phyloP scores from a whole-genome alignment of 2,329 filamentous ascomycete species.

The Colletotrichum gloeosporioides region DNA sequence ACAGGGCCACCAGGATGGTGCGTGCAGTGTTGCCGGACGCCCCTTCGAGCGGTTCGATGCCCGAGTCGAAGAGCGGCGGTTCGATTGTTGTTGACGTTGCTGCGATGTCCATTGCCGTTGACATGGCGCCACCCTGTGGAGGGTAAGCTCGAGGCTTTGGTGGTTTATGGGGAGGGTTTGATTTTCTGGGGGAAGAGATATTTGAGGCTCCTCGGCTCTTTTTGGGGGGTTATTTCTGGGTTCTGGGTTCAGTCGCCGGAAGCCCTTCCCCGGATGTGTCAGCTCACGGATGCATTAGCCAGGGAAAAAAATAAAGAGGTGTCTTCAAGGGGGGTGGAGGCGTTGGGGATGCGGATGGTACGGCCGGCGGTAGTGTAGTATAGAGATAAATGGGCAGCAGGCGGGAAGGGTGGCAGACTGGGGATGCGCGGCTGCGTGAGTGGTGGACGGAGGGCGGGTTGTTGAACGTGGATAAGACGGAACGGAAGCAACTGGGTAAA shows the following conservation, averaged over 20 bases:
- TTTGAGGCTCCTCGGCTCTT: slow-evolving; percentile 10
- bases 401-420: background rate
- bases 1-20: slow-evolving; percentile 22
- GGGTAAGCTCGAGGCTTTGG: background rate
- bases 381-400: background rate
- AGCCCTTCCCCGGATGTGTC: slow-evolving; percentile 22
- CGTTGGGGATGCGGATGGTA: slow-evolving; percentile 2
- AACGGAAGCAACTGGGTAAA: background rate
- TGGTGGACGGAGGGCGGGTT: background rate
- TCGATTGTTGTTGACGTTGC: background rate
- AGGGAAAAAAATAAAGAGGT: background rate
- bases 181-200: background rate
- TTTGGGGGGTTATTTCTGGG: slow-evolving; percentile 12
- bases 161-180: background rate
- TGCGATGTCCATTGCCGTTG: slow-evolving; percentile 1
- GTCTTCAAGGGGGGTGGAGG: slow-evolving; percentile 14
- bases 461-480: background rate
- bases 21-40: slow-evolving; percentile 13
- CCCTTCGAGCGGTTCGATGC: slow-evolving; percentile 18
- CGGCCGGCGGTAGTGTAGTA: background rate
- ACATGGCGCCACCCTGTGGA: background rate
- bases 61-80: background rate
- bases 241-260: slow-evolving; percentile 21
- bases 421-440: background rate
- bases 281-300: slow-evolving; percentile 21